These are phyloP conservation scores for Eutrema japonicum DNA, from an alignment of 345 rosid genomes.

Conservation along the genomic window DNA sequence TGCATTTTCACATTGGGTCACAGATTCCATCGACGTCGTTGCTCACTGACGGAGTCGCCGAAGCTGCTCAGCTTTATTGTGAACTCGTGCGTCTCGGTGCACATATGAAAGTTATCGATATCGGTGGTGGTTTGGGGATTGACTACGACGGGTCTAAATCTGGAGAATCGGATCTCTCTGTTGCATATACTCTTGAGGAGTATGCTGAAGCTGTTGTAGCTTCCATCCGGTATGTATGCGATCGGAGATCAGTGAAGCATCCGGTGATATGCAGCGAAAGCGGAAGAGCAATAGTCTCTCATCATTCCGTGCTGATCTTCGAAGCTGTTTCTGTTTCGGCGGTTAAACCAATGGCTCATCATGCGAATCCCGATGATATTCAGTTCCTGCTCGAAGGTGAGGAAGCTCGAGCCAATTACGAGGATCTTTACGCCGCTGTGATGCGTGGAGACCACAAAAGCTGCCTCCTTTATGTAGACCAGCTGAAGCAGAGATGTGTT, in stretches of 20 bases:
- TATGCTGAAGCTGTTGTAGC: constrained; percentile 85
- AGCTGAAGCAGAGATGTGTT: constrained; percentile 78
- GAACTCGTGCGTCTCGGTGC: constrained; percentile 95
- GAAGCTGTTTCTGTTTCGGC: constrained; percentile 79
- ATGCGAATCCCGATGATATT: constrained; percentile 43
- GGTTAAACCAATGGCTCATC: constrained; percentile 31
- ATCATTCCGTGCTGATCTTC: constrained; percentile 80
- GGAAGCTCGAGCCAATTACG: constrained; percentile 67
- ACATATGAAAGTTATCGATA: constrained; percentile 72
- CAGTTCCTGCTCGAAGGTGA: constrained; percentile 69
- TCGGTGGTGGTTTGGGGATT: constrained; percentile 93
- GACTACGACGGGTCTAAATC: constrained; percentile 97
- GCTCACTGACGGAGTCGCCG: constrained; percentile 74
- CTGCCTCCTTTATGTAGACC: constrained; percentile 72
- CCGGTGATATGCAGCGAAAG: constrained; percentile 93
- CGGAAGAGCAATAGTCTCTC: constrained; percentile 95
- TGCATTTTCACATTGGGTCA: constrained; percentile 96
- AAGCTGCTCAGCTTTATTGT: constrained; percentile 91
- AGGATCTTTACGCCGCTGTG: constrained; percentile 57
- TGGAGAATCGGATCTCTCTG: constrained; percentile 81
- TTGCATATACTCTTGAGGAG: constrained; percentile 79
- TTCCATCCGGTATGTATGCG: constrained; percentile 67
- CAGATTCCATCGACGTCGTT: constrained; percentile 83
- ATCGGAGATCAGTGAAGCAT: constrained; percentile 73
- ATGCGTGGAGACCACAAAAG: constrained; percentile 67